Evolutionary conservation across 2,329 filamentous ascomycete species (phyloP), one percentile per base, ranked within the genome.

Genomic region (Microascus cirrosus): DNA sequence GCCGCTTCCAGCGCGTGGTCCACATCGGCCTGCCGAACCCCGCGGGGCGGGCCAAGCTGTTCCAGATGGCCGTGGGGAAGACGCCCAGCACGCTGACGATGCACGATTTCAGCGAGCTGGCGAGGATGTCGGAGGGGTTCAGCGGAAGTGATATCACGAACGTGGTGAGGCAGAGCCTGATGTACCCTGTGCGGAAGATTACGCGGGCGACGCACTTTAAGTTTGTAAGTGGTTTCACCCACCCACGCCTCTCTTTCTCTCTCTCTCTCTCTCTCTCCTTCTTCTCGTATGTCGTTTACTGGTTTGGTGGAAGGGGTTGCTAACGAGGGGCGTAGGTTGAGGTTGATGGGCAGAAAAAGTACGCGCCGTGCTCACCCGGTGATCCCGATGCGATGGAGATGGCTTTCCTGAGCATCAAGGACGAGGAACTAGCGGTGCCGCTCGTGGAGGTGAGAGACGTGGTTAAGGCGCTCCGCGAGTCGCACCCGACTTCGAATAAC

Each of bases 171-270:
- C 89, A 95, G 69, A 94, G 94, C 1, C 77, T 99, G 45, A 99
- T 99, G 94, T 91, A 96, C 68, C 95, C 94, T 1, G 89, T 99
- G 61, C 82, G 94, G 61, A 95, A 96, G 73, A 97, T 99, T 64
- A 87, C 97, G 71, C 95, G 92, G 62, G 93, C 94, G 20, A 99
- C 94, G 57, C 94, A 99, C 75, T 99, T 97, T 74, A 96, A 96
- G 72, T 86, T 89, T 76, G 93, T 93, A 77, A 52, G 74, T 71
- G 42, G n/a, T n/a, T n/a, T n/a, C n/a, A n/a, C n/a, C n/a, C n/a
- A n/a, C n/a, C n/a, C n/a, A n/a, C n/a, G n/a, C n/a, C n/a, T n/a
- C n/a, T n/a, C n/a, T n/a, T n/a, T n/a, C n/a, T n/a, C n/a, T n/a
- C n/a, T n/a, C n/a, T n/a, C n/a, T n/a, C n/a, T 22, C 7, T 28